A percentile compares a stretch with the other conserved stretches of the same genome.
phyloP scores from a whole-genome alignment of 345 rosid genomes.

The Salix dunnii region DNA sequence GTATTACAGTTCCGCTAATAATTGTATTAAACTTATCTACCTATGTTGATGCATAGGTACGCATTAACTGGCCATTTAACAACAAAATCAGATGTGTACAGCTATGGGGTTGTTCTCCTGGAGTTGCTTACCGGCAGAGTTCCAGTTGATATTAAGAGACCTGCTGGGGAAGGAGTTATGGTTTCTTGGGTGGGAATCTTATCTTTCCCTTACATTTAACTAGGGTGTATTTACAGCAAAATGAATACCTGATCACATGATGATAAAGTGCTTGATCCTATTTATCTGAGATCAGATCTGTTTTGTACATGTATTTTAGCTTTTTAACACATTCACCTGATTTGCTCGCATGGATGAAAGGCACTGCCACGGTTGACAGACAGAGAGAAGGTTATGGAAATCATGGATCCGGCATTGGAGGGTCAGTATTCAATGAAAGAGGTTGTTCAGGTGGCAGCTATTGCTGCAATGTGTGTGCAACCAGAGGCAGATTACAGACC shows the following conservation, averaged over 20 bases:
- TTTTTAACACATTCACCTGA: not conserved
- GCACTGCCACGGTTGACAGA: slow-evolving; percentile 75
- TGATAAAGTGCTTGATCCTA: not conserved
- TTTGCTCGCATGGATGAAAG: slow-evolving; percentile 25
- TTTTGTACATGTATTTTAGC: not conserved
- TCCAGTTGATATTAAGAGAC: slow-evolving; percentile 81
- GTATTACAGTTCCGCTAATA: not conserved
- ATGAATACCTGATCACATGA: not conserved
- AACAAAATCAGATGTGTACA: slow-evolving; percentile 92
- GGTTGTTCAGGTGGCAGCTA: slow-evolving; percentile 85
- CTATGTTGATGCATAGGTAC: slow-evolving; percentile 55
- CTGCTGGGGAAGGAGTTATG: slow-evolving; percentile 79
- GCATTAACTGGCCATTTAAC: slow-evolving; percentile 92
- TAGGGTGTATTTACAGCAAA: not conserved
- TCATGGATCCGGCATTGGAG: slow-evolving; percentile 80
- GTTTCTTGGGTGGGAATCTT: slow-evolving; percentile 63
- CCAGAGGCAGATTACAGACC: slow-evolving; percentile 90
- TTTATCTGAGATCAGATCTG: not conserved
- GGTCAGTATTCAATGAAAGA: slow-evolving; percentile 82
- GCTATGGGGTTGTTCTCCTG: slow-evolving; percentile 85
- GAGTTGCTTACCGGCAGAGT: slow-evolving; percentile 88
- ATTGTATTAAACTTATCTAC: too few species aligned
- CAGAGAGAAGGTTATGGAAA: slow-evolving; percentile 73
- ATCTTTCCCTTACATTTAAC: slow-evolving; percentile 2
- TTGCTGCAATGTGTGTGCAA: slow-evolving; percentile 95